Evolutionary conservation across 441 rosid genomes (phyloP), one percentile per base, ranked within the genome.

Genomic region (Mallotus repandus): DNA sequence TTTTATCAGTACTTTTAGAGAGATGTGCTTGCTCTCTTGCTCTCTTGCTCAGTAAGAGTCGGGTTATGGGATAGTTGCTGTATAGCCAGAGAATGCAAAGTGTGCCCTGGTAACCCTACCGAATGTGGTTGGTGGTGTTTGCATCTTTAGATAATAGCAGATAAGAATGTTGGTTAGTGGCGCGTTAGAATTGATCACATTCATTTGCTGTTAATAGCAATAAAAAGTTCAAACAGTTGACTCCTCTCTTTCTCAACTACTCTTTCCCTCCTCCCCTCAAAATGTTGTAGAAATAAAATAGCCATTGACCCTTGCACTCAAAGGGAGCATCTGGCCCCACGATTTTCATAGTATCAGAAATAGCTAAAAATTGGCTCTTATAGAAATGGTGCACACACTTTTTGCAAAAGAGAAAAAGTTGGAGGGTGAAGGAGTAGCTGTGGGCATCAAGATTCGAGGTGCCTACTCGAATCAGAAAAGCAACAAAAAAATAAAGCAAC

Each of bases 391-490:
- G 16, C 14, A 32, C 10, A 35, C 35, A 32, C 63, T 57, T 72
- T 76, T 21, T 73, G 53, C 50, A 52, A 73, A 57, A 38, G 50
- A 22, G 53, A 56, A 32, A 35, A 29, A n/a, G 56, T 45, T 19
- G 45, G n/a, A n/a, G 74, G 25, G 61, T 16, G 74, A 16, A 46
- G 32, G 41, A 38, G 6, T 65, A n/a, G n/a, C n/a, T 22, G 7
- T 55, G 21, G 35, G 63, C 50, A 16, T 72, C 75, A 54, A 71
- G 73, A 78, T 75, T 78, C 73, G 65, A 66, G 70, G 69, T 68
- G 71, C 66, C 46, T 70, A 55, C 66, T 74, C 75, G 78, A 76
- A 69, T 79, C 70, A 66, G 74, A 68, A 63, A 76, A 73, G 61
- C 53, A 53, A 66, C 35, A 54, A 58, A 58, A 58, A 21, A 25